Conservation (phyloP, 2,329 filamentous ascomycete genomes). For the Tolypocladium sp. region DNA sequence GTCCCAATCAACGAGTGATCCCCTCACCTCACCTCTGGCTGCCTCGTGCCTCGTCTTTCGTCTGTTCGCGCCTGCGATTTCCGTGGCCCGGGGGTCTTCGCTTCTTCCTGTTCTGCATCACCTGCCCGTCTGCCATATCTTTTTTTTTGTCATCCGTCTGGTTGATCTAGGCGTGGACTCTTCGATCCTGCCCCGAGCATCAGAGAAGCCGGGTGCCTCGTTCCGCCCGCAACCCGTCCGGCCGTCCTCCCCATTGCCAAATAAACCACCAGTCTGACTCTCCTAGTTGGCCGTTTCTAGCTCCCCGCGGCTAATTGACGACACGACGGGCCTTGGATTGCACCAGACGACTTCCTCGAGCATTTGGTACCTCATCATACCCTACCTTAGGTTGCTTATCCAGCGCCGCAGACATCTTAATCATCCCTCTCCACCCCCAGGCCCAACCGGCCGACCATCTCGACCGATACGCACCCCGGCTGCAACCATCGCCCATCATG, state of each 20-base stretch:
- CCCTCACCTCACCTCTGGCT: background rate
- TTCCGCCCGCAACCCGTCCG: background rate
- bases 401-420: background rate
- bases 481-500: constrained; percentile 25
- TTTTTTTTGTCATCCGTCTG: background rate
- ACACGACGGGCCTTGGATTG: background rate
- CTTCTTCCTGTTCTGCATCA: background rate
- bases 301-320: background rate
- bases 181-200: background rate
- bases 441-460: background rate
- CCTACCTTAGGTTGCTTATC: background rate
- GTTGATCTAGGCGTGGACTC: background rate
- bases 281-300: background rate
- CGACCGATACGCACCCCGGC: background rate
- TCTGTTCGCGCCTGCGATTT: background rate
- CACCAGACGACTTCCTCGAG: background rate
- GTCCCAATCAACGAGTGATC: background rate
- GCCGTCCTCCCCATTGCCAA: background rate
- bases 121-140: background rate
- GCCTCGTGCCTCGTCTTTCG: background rate
- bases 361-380: background rate
- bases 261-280: background rate
- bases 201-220: background rate
- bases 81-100: background rate
- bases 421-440: background rate